Conservation (phyloP, 2,329 filamentous ascomycete genomes). For the Teratosphaeria zuluensis region DNA sequence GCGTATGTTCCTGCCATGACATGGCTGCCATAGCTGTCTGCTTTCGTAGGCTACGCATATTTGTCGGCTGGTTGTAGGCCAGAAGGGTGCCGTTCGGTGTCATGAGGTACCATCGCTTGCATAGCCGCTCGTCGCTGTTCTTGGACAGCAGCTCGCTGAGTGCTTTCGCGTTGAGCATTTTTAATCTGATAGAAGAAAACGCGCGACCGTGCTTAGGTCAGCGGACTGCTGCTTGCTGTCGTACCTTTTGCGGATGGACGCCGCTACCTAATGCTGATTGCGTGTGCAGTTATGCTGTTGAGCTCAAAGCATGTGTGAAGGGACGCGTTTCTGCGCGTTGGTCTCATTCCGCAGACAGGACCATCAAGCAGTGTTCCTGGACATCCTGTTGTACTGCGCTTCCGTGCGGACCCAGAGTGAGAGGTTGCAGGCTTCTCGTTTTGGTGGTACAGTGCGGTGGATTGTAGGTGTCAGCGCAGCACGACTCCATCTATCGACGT, state of each 20-base stretch:
- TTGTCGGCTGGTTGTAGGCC: constrained; percentile 39
- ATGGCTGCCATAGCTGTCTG: constrained; percentile 41
- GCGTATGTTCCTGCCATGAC: constrained; percentile 38
- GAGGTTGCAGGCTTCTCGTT: background rate
- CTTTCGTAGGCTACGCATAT: constrained; percentile 40
- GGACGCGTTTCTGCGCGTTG: background rate
- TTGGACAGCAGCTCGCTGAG: constrained; percentile 34
- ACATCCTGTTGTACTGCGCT: background rate
- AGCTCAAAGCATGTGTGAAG: background rate
- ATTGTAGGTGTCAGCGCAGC: background rate
- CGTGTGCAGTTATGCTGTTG: background rate
- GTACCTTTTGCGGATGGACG: background rate
- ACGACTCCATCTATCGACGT: background rate
- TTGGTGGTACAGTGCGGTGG: background rate
- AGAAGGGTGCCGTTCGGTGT: constrained; percentile 42
- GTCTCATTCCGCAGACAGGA: background rate
- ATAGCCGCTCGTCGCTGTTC: constrained; percentile 34
- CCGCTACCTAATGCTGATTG: background rate
- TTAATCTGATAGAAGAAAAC: background rate
- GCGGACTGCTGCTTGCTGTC: background rate
- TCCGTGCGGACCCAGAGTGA: background rate
- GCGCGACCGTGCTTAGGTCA: background rate
- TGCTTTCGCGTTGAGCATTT: constrained; percentile 35
- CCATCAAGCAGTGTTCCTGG: background rate
- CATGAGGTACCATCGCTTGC: constrained; percentile 38